Base-by-base conservation (phyloP, 164 flowering plant genomes). In the Aristolochia fimbriata region DNA sequence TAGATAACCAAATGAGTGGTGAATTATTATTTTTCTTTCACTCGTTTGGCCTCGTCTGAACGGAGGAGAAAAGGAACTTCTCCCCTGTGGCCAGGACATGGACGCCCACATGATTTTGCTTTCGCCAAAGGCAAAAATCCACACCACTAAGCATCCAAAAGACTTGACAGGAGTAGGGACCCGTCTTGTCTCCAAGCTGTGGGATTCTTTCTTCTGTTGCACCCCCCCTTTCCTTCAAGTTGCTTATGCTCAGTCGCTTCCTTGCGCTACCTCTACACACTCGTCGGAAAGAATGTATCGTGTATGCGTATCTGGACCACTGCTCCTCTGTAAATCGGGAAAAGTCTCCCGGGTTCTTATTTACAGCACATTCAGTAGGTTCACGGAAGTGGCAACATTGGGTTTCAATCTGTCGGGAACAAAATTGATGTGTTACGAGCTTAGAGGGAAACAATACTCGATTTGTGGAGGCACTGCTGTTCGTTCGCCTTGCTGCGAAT, bases 1-100 rank as follows among this genome's bases (percentile, higher is more conserved):
- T 60, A 52, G 58, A 60, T 41, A 25, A 46, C 57, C 60, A 58
- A 72, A 65, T 65, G 67, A 72, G 72, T 72, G 60, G 67, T 55
- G 46, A 58, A 72, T 65, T 27, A 73, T 73, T 52, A 20, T 37
- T 37, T 37, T 57, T 58, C 19, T 48, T 60, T 62, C 51, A 31
- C 59, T 13, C 9, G 27, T 59, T 55, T 21, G 10, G 49, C n/a
- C 17, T 43, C 12, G 62, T 58, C 50, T 60, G 62, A 51, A 63
- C 47, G 52, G 65, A 64, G 52, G 65, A 64, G 48, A 24, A 24
- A 49, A 33, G 31, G n/a, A 17, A n/a, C 47, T 30, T 7, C 10
- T 6, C 27, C 48, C 58, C 15, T 8, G 14, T 30, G 45, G 47
- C 3, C 57, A 33, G 46, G 64, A 59, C 56, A 59, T 17, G 51